Base-by-base conservation (phyloP, 352 stramenopile genomes). In the Globisporangium mamillatum region DNA sequence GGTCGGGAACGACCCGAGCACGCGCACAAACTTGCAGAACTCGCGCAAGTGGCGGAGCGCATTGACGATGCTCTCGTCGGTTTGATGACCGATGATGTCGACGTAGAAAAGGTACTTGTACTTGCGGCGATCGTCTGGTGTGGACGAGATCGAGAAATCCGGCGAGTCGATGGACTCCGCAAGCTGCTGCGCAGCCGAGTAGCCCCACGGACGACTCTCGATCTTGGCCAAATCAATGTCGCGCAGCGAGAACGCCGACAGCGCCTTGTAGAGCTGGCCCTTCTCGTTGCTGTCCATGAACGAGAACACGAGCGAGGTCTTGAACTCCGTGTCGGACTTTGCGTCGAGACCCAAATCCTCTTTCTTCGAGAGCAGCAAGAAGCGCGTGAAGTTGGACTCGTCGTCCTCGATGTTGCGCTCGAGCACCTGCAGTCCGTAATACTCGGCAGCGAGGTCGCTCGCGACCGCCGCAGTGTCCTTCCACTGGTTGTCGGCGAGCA, bases 341-440 rank as follows among this genome's bases (percentile, higher is more conserved):
- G 75, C 69, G 27, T 78, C 71, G 27, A 77, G 57, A 10, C 61
- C 56, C 7, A 81, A 34, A n/a, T 84, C 74, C 48, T 84, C 75
- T 41, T 73, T 78, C 74, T 96, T 82, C 61, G 93, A 75, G 22
- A 98, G 83, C 55, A 93, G 73, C 67, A 91, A 34, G 71, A 99
- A 99, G 50, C 97, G 87, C 41, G 97, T 99, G 70, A 98, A 98
- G 76, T 99, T 98, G 61, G 78, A 88, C 25, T 79, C 65, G 67
- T 97, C 89, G 71, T 97, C 92, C 66, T 97, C 87, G 29, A 97
- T 91, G 69, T 94, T 93, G 60, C 73, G 76, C 63, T 94, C 86
- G 32, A 98, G 75, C 53, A 97, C 82, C 41, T 98, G 79, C 29
- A 99, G 80, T 8, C 92, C 92, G 75, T 98, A 99, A 48, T 95